phyloP scores from a whole-genome alignment of 176 grass and related monocot genomes.

The Cocos nucifera region DNA sequence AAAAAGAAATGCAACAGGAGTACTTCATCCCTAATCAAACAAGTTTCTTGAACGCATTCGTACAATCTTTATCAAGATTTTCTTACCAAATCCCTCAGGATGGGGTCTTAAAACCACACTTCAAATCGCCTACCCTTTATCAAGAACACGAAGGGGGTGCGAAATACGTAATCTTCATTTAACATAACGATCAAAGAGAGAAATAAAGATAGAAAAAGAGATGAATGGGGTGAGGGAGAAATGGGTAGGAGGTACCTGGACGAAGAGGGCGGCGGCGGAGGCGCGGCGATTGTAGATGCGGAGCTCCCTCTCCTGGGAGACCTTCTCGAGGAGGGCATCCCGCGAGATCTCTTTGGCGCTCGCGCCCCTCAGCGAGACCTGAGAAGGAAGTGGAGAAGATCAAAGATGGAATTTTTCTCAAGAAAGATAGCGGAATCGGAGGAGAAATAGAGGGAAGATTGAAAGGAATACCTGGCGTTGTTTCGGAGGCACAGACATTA shows the following conservation, averaged over 20 bases:
- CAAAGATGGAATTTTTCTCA: conserved; percentile 16
- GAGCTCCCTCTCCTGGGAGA: conserved; percentile 77
- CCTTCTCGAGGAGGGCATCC: conserved; percentile 86
- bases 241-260: conserved; percentile 46
- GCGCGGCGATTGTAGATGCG: conserved; percentile 75
- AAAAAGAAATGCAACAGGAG: too few relatives aligned
- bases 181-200: too few relatives aligned
- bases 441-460: background rate
- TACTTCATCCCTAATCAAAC: too few relatives aligned
- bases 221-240: background rate
- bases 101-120: too few relatives aligned
- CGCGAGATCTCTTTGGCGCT: conserved; percentile 84
- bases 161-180: too few relatives aligned
- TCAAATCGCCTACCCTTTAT: too few relatives aligned
- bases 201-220: background rate
- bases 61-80: too few relatives aligned
- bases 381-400: background rate
- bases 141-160: too few relatives aligned
- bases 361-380: conserved; percentile 85
- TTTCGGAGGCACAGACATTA: conserved; percentile 15
- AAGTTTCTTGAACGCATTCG: too few relatives aligned
- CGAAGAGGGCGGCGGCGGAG: conserved; percentile 44
- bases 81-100: too few relatives aligned
- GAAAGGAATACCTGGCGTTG: conserved; percentile 1
- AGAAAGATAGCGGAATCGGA: background rate